Evolutionary conservation across 2,329 filamentous ascomycete species (phyloP), one percentile per base, ranked within the genome.

Genomic region (Ophiostoma montium): DNA sequence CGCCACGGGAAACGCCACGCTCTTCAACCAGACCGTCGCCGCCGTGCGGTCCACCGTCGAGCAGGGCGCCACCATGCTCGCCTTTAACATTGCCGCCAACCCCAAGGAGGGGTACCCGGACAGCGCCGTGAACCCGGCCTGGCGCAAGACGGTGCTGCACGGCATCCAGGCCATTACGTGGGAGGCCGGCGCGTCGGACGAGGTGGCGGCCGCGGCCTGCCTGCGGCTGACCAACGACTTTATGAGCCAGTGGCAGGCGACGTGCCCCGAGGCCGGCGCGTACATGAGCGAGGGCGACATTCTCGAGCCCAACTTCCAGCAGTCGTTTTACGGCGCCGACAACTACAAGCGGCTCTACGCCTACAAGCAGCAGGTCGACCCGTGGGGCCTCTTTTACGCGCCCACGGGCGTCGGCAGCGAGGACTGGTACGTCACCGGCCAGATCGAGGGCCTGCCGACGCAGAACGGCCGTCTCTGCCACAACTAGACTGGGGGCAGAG

Each of bases 51-150:
- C 62, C 23, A 61, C 67, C 6, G 57, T 69, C 7, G 63, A 69
- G 46, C 60, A 59, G 12, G 68, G 68, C 13, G 67, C 67, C 12
- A 57, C 63, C 12, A 54, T 74, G 8, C 59, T 68, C 31, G 65
- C 59, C 0, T 67, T 70, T 49, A 63, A 65, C 35, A 68, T 70
- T 47, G 62, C 59, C 0, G 58, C 60, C 5, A 60, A 57, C 51
- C 52, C 55, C 2, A 9, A 11, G 12, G 10, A 16, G 13, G 54
- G 48, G 35, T 58, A 65, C 32, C 62, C 64, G 1, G 62, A 64
- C 45, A 70, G 66, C 13, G 65, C 68, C 6, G 62, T 72, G 35
- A 70, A 70, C 55, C 69, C 71, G 4, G 71, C 70, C 1, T 75
- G 71, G 71, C 63, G 72, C 38, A 60, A 63, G 6, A 63, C 67